Base-by-base conservation (phyloP, 2,329 filamentous ascomycete genomes). In the Trichophyton simii region DNA sequence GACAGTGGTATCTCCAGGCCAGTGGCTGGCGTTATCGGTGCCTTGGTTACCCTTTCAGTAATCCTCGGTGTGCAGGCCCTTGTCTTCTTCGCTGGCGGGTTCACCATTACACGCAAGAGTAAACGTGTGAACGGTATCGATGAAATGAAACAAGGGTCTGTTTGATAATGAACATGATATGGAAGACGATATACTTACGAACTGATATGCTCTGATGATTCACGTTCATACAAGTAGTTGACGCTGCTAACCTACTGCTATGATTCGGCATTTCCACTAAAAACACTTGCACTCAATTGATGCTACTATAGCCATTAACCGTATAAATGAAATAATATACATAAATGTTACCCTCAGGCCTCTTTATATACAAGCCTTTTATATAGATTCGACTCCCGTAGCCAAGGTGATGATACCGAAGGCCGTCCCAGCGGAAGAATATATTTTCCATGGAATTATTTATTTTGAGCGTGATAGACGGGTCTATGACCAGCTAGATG, bases 21-120 rank as follows among this genome's bases (percentile, higher is more conserved):
- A 4, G 84, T 91, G n/a, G 89, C 88, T 0, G 89, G 90, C 59
- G 89, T 92, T 3, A 91, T 95, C 68, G 85, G 85, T 41, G 85
- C 85, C 0, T 82, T 87, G 78, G 84, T 87, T 18, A 87, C 85
- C 0, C 71, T 88, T 44, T 84, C 78, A 25, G 83, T 87, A 9
- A 76, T 87, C n/a, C 67, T 87, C 50, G 82, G 81, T 0, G 60
- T 83, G 9, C 80, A 82, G 65, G 78, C 75, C 1, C 65, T 84
- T 20, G 72, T 82, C 59, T 68, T 86, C 71, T 64, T 84, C 50
- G 60, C 82, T 6, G 82, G 79, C 64, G 83, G 83, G 0, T 79
- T 84, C 65, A 79, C 80, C 63, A 68, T 87, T n/a, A 78, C 82
- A 3, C 82, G 76, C 66, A 85, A 83, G 75, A 80, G 36, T 20